Evolutionary conservation across 129 eudicot species (phyloP).

Genomic region (Centaurea solstitialis): DNA sequence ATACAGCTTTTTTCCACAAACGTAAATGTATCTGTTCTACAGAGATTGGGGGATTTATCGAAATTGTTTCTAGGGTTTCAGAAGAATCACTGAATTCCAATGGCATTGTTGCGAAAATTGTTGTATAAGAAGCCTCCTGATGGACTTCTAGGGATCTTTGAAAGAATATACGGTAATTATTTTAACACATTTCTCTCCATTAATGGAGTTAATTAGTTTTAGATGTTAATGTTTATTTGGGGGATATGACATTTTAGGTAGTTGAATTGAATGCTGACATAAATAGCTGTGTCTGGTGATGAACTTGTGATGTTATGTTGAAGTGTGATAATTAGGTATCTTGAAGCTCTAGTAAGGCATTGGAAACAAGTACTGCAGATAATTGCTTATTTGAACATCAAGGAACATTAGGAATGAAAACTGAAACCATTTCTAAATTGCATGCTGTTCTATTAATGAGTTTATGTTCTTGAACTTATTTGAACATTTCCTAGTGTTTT

Average conservation of each 20-base stretch:
- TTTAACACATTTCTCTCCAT: background rate
- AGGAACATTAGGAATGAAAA: too few relatives aligned
- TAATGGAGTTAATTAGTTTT: background rate
- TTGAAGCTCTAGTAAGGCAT: background rate
- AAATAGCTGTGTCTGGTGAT: background rate
- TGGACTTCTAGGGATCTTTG: conserved; percentile 84
- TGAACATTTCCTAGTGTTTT: background rate
- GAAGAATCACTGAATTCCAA: conserved; percentile 20
- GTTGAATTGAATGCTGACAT: background rate
- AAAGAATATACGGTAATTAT: conserved; percentile 78
- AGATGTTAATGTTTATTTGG: background rate
- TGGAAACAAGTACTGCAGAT: background rate
- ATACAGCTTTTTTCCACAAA: conserved; percentile 7
- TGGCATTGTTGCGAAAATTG: conserved; percentile 81
- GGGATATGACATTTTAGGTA: background rate
- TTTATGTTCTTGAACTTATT: background rate
- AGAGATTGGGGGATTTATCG: conserved; percentile 26
- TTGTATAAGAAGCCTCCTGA: conserved; percentile 87
- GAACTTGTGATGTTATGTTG: background rate
- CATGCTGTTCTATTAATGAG: background rate
- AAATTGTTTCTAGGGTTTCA: conserved; percentile 35
- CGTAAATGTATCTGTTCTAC: conserved; percentile 19
- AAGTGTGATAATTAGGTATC: background rate
- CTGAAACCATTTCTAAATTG: background rate
- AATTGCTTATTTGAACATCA: too few relatives aligned